Evolutionary conservation across 2,329 filamentous ascomycete genomes (phyloP), one percentile per base, ranked within the genome.

Genomic region (Alternaria arborescens): DNA sequence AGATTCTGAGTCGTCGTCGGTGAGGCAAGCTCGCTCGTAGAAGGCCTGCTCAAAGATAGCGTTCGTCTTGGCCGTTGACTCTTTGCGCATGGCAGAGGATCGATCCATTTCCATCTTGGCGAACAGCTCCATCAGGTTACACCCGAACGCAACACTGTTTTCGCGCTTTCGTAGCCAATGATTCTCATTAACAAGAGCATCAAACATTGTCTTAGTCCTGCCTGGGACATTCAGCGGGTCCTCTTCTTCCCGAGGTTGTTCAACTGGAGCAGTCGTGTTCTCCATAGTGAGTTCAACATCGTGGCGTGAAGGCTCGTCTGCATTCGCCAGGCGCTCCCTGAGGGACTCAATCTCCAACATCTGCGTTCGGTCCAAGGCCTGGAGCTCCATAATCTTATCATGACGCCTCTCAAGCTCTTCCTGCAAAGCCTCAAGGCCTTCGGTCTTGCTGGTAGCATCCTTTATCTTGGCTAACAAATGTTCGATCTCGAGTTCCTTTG

Each of bases 401-500:
- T 68, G 66, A 6, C 70, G 67, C 20, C 58, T 53, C 3, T 61
- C 48, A 16, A 72, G 59, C 50, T 74, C 72, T 16, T 46, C 52
- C 32, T 73, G 59, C 3, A 75, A 44, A n/a, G 62, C 61, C 34
- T 70, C 64, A 3, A 71, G 44, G 7, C 67, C 68, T 40, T 68
- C 66, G 18, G 66, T 67, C 60, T 73, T 76, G 36, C 63, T 63
- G 11, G 67, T 50, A 24, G 70, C 71, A 53, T 78, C 73, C 12
- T 69, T 66, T 47, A 71, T 69, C 62, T 75, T 73, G 30, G 92
- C 91, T 77, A 97, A 92, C 38, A 98, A 88, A 41, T 95, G 92
- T 79, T 97, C 94, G 68, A 97, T 97, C 78, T 95, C 94, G 68
- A 97, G 68, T 22, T 76, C 70, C 51, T 77, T 77, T 1, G 75